Evolutionary conservation across 345 rosid genomes (phyloP).

Genomic region (Citropsis articulata): DNA sequence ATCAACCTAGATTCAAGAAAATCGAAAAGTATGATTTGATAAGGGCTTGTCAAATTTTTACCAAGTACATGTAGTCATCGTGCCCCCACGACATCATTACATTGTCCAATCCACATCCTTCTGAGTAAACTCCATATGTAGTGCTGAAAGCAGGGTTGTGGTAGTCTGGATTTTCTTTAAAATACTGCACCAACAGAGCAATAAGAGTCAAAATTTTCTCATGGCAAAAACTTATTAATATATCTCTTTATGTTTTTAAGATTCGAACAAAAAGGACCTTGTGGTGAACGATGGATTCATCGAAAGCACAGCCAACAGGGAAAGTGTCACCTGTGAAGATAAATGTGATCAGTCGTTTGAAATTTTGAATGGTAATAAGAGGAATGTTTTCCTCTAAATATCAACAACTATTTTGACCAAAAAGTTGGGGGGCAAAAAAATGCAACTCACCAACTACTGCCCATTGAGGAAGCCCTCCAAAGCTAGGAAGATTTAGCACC

Average conservation of each 20-base stretch:
- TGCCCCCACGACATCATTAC: slow-evolving; percentile 72
- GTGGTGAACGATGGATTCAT: slow-evolving; percentile 71
- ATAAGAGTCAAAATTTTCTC: not conserved
- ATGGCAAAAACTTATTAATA: not conserved
- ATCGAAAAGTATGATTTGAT: not conserved
- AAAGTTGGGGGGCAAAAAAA: not conserved
- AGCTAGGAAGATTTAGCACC: slow-evolving; percentile 67
- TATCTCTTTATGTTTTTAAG: not conserved
- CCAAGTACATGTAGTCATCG: slow-evolving; percentile 74
- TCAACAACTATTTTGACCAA: not conserved
- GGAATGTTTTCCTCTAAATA: not conserved
- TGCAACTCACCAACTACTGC: slow-evolving; percentile 72
- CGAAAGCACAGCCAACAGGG: slow-evolving; percentile 86
- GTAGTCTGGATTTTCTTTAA: slow-evolving; percentile 56
- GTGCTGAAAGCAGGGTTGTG: slow-evolving; percentile 49
- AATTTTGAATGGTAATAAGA: not conserved
- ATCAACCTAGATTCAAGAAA: not conserved
- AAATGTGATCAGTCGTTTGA: not conserved
- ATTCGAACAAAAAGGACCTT: slow-evolving; percentile 36
- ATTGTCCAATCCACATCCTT: slow-evolving; percentile 58
- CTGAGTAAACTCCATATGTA: slow-evolving; percentile 47
- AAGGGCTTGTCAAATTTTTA: slow-evolving; percentile 6
- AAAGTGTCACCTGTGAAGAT: slow-evolving; percentile 58
- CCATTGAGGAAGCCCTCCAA: slow-evolving; percentile 93
- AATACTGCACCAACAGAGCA: slow-evolving; percentile 32